Conservation (phyloP, 768 basidiomycete genomes). For the Calocera cornea region DNA sequence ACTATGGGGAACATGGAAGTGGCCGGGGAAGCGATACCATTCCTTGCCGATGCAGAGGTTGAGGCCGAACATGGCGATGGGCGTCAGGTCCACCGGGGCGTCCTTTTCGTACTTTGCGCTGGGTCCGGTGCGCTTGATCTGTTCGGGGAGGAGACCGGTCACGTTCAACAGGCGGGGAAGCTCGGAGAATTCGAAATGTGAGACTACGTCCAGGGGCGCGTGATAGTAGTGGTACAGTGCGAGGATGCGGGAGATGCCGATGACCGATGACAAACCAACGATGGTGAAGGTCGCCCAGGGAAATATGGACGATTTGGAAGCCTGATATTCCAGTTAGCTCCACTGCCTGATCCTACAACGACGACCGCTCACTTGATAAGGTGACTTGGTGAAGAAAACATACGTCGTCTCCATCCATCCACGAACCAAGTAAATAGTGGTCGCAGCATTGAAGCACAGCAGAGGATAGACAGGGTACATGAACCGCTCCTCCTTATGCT, state of each 20-base stretch:
- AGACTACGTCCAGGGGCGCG: constrained; percentile 60
- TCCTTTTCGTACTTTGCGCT: constrained; percentile 26
- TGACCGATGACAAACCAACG: constrained; percentile 45
- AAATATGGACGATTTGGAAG: constrained; percentile 63
- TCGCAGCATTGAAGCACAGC: constrained; percentile 86
- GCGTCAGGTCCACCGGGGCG: constrained; percentile 48
- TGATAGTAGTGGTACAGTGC: constrained; percentile 86
- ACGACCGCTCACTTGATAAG: constrained; percentile 53
- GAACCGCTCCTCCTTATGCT: constrained; percentile 98
- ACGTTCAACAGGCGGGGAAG: constrained; percentile 69
- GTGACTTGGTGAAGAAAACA: constrained; percentile 63
- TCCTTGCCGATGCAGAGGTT: constrained; percentile 83
- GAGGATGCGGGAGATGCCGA: constrained; percentile 68
- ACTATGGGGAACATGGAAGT: constrained; percentile 74
- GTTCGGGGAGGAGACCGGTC: constrained; percentile 47
- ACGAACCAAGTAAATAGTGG: constrained; percentile 68
- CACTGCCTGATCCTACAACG: background rate
- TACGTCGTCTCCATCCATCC: constrained; percentile 76
- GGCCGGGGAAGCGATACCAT: constrained; percentile 89
- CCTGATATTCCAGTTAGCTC: constrained; percentile 34
- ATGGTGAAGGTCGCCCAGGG: constrained; percentile 58
- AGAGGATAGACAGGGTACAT: constrained; percentile 90
- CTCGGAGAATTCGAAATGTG: constrained; percentile 60
- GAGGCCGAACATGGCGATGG: constrained; percentile 54
- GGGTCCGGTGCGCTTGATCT: constrained; percentile 28